phyloP scores from a whole-genome alignment of 1,284 basidiomycete genomes.

The Xanthoconium separans region DNA sequence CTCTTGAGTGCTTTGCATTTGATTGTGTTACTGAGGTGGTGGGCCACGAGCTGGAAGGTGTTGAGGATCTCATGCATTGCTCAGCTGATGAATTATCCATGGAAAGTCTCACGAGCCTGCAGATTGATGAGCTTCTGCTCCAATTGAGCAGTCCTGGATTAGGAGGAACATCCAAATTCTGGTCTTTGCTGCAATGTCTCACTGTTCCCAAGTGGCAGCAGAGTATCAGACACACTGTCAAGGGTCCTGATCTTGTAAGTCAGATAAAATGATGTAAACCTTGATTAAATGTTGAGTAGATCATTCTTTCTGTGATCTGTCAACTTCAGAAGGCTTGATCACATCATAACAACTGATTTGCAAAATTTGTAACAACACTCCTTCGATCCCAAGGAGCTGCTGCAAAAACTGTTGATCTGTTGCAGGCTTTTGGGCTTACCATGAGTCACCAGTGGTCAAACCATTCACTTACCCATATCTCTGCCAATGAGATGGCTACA shows the following conservation, averaged over 20 bases:
- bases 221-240: not conserved
- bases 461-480: not conserved
- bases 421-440: not conserved
- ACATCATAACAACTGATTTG: not conserved
- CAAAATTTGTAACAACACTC: not conserved
- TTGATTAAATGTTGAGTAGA: not conserved
- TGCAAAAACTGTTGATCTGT: not conserved
- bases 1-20: not conserved
- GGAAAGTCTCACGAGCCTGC: not conserved
- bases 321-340: not conserved
- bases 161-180: not conserved
- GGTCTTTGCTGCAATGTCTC: not conserved
- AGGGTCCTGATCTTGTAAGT: not conserved
- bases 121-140: not conserved
- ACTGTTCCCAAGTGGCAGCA: not conserved
- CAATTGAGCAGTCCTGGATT: not conserved
- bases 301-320: not conserved
- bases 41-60: not conserved
- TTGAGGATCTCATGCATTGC: not conserved
- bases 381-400: too few species aligned
- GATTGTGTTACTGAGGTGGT: not conserved
- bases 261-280: not conserved
- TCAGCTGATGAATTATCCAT: not conserved
- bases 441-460: not conserved
- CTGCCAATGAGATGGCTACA: not conserved